A percentile compares a stretch with the other conserved stretches of the same genome.
These are phyloP conservation scores for Senna siamea DNA, from an alignment of 306 rosid species.

Conservation along the genomic window DNA sequence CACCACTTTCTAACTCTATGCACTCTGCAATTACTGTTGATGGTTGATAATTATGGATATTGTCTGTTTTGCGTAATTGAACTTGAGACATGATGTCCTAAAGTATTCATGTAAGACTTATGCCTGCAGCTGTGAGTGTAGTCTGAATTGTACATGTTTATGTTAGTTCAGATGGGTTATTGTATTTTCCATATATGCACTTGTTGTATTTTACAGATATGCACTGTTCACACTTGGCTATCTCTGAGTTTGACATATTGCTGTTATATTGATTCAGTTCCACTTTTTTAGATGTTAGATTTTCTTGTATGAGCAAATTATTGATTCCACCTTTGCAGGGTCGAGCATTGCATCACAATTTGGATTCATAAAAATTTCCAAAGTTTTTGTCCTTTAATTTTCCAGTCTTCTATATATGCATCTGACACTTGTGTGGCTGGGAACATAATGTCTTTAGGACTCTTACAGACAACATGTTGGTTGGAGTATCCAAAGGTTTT, in stretches of 20 bases:
- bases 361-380: conserved; percentile 19
- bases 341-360: conserved; percentile 13
- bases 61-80: conserved; percentile 1
- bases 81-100: conserved; percentile 15
- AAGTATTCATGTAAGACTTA: conserved; percentile 8
- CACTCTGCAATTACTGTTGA: background rate
- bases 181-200: conserved; percentile 28
- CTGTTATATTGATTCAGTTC: background rate
- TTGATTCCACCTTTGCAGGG: conserved; percentile 2
- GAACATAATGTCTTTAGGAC: conserved; percentile 63
- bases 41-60: conserved; percentile 23
- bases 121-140: conserved; percentile 31
- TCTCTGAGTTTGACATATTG: conserved; percentile 15
- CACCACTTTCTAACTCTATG: conserved; percentile 14
- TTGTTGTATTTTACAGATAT: conserved; percentile 31
- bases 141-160: background rate
- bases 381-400: background rate
- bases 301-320: conserved; percentile 9
- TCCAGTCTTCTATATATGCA: conserved; percentile 3
- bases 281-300: background rate
- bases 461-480: conserved; percentile 85
- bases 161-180: background rate
- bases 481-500: conserved; percentile 97
- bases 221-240: background rate
- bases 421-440: conserved; percentile 35